Evolutionary conservation across 2,329 filamentous ascomycete genomes (phyloP), one percentile per base, ranked within the genome.

Genomic region (Arthrobotrys conoides): DNA sequence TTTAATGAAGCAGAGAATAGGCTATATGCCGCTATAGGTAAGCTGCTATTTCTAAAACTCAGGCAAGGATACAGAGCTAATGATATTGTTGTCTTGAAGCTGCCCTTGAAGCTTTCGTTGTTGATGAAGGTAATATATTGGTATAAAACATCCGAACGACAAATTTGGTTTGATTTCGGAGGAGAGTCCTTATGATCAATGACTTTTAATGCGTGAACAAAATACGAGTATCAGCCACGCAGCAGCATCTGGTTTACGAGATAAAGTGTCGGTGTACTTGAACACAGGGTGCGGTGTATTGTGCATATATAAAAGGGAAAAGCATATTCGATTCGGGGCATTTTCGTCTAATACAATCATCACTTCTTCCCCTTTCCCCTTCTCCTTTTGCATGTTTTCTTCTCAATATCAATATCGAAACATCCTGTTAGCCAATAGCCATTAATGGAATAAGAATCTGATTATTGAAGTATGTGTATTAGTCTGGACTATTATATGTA

Each of bases 1-100:
- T 99, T 97, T 86, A 90, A 90, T 1, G 96, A 99, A 85, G 96
- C 93, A 0, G 94, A 98, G 86, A 99, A 99, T 84, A 90, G 96
- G 81, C 85, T 99, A 41, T 99, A 94, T 92, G 91, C 93, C 80
- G 94, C 94, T 53, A 90, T 97, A 82, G 75, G 75, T 78, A 59
- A 51, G 75, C 46, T 27, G 0, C 85, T 89, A 88, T 57, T 12
- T 55, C 14, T 59, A 71, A 22, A 30, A 5, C 51, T 27, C 59
- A 8, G 18, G 59, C 48, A 5, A n/a, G 12, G 12, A 5, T 41
- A 12, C 44, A 5, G 10, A 20, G 18, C 48, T 65, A 18, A 65
- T 16, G 9, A 10, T 48, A 12, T 30, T 76, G 30, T 69, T 33
- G 22, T 33, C 14, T 59, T 36, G 8, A 38, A 78, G 91, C 93